Evolutionary conservation across 148 eudicot species (phyloP).

Genomic region (Rhododendron ovatum): DNA sequence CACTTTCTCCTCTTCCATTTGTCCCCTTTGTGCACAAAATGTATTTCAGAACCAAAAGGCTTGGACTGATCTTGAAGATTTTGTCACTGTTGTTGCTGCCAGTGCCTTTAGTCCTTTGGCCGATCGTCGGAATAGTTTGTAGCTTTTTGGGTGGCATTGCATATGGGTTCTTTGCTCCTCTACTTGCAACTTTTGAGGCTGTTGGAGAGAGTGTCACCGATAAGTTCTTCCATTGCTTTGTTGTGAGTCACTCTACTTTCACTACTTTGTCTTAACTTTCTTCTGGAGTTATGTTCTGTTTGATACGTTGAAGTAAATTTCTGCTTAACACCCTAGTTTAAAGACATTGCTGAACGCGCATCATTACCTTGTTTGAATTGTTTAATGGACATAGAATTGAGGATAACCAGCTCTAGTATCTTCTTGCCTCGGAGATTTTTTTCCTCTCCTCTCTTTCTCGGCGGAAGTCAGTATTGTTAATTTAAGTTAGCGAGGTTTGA

Average conservation of each 20-base stretch:
- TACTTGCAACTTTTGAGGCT: constrained; percentile 85
- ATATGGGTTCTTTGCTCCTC: constrained; percentile 76
- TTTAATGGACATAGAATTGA: background rate
- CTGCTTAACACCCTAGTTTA: background rate
- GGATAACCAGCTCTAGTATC: background rate
- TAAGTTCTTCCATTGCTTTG: constrained; percentile 55
- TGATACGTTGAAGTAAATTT: background rate
- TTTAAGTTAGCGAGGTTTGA: too few relatives aligned
- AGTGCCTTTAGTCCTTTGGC: constrained; percentile 67
- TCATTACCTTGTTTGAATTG: background rate
- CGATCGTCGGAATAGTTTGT: constrained; percentile 44
- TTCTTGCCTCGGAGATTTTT: background rate
- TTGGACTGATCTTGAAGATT: constrained; percentile 66
- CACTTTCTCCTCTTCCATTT: background rate
- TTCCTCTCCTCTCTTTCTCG: too few relatives aligned
- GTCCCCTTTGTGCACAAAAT: background rate
- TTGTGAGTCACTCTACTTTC: constrained; percentile 41
- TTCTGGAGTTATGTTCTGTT: background rate
- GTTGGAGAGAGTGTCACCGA: constrained; percentile 52
- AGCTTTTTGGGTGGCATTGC: constrained; percentile 69
- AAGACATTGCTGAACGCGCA: background rate
- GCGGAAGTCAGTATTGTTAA: too few relatives aligned
- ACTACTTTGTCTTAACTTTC: background rate
- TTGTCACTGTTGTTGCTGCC: constrained; percentile 44
- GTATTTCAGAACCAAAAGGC: constrained; percentile 57